Evolutionary conservation across 805 yeast species (phyloP), one percentile per base, ranked within the genome.

Genomic region (Saccharomycopsis vini): DNA sequence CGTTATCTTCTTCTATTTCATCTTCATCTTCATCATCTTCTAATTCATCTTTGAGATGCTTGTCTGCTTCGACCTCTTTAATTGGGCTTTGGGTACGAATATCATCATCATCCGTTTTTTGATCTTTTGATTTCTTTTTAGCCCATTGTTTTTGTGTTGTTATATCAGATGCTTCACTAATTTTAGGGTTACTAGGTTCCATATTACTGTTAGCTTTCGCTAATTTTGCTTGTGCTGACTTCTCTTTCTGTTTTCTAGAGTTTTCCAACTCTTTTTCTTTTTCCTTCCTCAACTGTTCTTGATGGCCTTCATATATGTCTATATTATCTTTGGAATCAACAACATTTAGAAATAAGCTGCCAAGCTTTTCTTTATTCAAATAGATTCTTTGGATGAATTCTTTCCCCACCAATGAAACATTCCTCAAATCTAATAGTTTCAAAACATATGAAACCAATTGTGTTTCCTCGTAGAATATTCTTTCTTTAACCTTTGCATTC

Each of bases 361-460:
- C 50, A 13, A 46, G 37, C 22, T 41, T 39, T 22, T 39, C 45
- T 28, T 43, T 43, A 20, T 46, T 46, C 13, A 43, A 36, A 15
- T 34, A 36, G 18, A 46, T 20, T 32, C 50, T 35, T 20, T 24
- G n/a, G 22, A 45, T 28, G 13, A 19, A 37, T 7, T 33, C 31
- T 26, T 36, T 36, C 18, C n/a, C 33, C 12, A 40, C 26, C 24
- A 45, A n/a, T 29, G 16, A 15, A 5, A 30, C 30, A 24, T 44
- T 39, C n/a, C 41, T 15, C 16, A 44, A 22, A 35, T 35, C 40
- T 12, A 44, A 23, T 18, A 44, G n/a, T 29, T 44, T 44, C 2
- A 39, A 16, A 3, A 37, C 42, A 40, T 18, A 44, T 2, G 30
- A 4, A 9, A 30, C 39, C 29, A 44, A 35, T 2, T n/a, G 29